Evolutionary conservation across 495 filamentous ascomycete genomes (phyloP), one percentile per base, ranked within the genome.

Genomic region (Penicillium turbatum): DNA sequence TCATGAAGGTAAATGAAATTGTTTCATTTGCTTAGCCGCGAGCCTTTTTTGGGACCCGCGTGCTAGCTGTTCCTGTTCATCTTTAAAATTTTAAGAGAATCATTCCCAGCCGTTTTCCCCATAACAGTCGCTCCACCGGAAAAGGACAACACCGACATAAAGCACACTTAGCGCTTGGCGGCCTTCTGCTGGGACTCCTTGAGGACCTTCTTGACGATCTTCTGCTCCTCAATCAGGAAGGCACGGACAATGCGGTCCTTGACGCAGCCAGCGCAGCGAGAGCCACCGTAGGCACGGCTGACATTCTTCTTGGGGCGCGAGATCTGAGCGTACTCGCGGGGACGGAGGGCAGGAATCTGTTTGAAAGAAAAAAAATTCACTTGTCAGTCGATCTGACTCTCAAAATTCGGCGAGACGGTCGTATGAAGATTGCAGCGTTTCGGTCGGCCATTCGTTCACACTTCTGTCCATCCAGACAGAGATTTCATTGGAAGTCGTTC

Each of bases 201-300:
- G 74, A 95, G 84, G 66, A 97, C 93, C 88, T 97, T 97, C 90
- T 99, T 97, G 77, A 99, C 95, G 64, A 99, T 97, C 90, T 97
- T 97, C 82, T 99, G 93, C 84, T 99, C 93, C 82, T 97, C 93
- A 62, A 97, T 97, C 79, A 97, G 79, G 86, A 97, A 97, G 40
- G 93, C 95, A 59, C 95, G 88, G 51, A 96, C 88, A 61, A 99
- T 84, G 61, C 93, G 83, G 82, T 99, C 95, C 79, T 92, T 92
- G 65, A 97, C 93, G 75, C 93, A 99, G 81, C 92, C 95, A 63
- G 89, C 89, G 82, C 93, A 99, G 78, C 93, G 86, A 59, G 90
- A 96, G 71, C 93, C 95, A 74, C 93, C 93, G 72, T 98, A 98
- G 62, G 93, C 90, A 65, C 93, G 89, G 79, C 91, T 89, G 73